A percentile compares a stretch with the other conserved stretches of the same genome.
Evolutionary conservation across 2,329 filamentous ascomycete species (phyloP).

Genomic region (Graphium sp.): DNA sequence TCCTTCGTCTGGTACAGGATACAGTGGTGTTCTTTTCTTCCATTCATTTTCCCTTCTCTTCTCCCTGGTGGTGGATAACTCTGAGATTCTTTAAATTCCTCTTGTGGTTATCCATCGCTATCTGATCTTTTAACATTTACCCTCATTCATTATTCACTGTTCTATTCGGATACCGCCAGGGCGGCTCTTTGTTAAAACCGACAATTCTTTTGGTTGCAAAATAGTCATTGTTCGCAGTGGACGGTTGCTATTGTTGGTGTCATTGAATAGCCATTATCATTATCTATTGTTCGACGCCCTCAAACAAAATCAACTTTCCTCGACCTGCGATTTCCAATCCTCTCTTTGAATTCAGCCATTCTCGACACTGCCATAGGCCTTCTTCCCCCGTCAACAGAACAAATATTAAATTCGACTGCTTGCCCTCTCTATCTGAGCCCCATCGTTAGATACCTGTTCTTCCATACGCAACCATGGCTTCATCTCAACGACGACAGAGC

Average conservation of each 20-base stretch:
- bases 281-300: background rate
- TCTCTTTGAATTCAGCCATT: no score
- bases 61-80: background rate
- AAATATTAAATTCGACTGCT: no score
- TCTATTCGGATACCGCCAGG: conserved; percentile 1
- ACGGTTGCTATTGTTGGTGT: conserved; percentile 1
- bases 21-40: conserved; percentile 4
- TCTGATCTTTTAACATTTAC: conserved; percentile 1
- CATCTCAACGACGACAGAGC: conserved; percentile 3
- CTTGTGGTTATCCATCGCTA: conserved; percentile 1
- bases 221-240: no score
- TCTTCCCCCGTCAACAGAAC: no score
- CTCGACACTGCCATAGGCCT: no score
- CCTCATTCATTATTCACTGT: conserved; percentile 1
- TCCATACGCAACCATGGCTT: conserved; percentile 9
- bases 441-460: background rate
- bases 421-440: background rate
- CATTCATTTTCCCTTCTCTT: conserved; percentile 1
- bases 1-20: conserved; percentile 2
- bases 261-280: background rate
- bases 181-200: background rate
- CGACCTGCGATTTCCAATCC: background rate
- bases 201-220: no score
- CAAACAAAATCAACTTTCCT: background rate
- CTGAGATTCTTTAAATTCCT: conserved; percentile 1